Evolutionary conservation across 768 basidiomycete species (phyloP), one percentile per base, ranked within the genome.

Genomic region (Leccinum subgranulosum): DNA sequence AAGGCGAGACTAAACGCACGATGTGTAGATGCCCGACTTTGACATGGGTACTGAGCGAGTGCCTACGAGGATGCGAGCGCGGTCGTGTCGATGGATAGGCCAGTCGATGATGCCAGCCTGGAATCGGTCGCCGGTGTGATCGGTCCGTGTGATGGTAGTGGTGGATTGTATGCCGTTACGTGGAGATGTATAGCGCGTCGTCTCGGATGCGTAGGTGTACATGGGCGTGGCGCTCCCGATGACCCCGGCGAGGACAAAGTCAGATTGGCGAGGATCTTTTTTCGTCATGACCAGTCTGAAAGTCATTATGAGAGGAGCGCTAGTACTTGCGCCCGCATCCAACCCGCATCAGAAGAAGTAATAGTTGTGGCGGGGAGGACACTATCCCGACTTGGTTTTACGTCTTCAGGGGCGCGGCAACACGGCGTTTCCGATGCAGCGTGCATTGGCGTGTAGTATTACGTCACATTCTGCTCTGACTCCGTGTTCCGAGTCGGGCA

Each of bases 81-180:
- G 55, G 8, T 53, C 61, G 9, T 49, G 33, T 0, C 17, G 23
- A 3, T 50, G 59, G 5, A 49, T 53, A 3, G 68, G 68, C 70
- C 72, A 72, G 29, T 73, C 70, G 51, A 72, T 68, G 39, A 68
- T 33, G 19, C 70, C 70, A 23, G 70, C 68, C 39, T 72, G 70
- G 10, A 66, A 25, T 0, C 60, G 36, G 12, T 70, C 64, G 2
- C 70, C 72, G 0, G 49, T 14, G 9, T 28, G 23, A 12, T 62
- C 66, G 1, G 45, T 64, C 21, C 70, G 62, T 1, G 63, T 70
- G 53, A 71, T 23, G 23, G 70, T 66, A 3, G 70, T 72, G 6
- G 59, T 61, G 0, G 68, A 66, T 14, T 57, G 51, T 3, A 11
- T 29, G 6, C 67, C 66, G 25, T 60, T 57, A 10, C 45, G 54